phyloP scores from a whole-genome alignment of 495 filamentous ascomycete genomes.

The Monascus purpureus region DNA sequence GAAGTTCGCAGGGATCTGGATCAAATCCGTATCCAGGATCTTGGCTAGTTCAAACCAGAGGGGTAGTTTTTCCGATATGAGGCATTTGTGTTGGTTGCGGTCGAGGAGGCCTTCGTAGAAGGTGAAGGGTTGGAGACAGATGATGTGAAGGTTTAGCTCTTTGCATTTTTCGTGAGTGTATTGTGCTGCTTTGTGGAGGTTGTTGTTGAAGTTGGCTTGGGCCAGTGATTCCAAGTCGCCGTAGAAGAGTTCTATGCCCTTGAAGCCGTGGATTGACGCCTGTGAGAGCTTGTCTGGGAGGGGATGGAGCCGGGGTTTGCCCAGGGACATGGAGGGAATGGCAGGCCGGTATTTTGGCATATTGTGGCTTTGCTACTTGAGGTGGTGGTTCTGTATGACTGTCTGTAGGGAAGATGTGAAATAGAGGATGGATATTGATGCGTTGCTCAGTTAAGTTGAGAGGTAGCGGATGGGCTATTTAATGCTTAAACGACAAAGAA shows the following conservation, averaged over 20 bases:
- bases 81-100: constrained; percentile 39
- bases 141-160: constrained; percentile 41
- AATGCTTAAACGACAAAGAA: too few relatives aligned
- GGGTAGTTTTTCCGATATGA: constrained; percentile 44
- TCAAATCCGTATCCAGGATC: constrained; percentile 51
- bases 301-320: constrained; percentile 50
- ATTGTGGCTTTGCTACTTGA: too few relatives aligned
- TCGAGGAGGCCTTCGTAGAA: constrained; percentile 67
- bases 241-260: constrained; percentile 66
- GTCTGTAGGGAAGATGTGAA: too few relatives aligned
- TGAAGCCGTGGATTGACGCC: constrained; percentile 49
- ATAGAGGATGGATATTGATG: too few relatives aligned
- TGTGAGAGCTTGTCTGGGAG: constrained; percentile 51
- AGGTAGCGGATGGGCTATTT: too few relatives aligned
- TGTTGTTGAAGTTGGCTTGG: constrained; percentile 34
- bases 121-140: constrained; percentile 67
- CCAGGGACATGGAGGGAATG: constrained; percentile 62
- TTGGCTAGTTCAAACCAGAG: constrained; percentile 57
- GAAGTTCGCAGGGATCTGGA: constrained; percentile 64
- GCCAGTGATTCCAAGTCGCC: constrained; percentile 62
- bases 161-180: constrained; percentile 42
- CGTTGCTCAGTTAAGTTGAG: too few relatives aligned
- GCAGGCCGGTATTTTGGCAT: constrained; percentile 30
- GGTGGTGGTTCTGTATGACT: too few relatives aligned
- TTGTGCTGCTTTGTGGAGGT: constrained; percentile 44